These are phyloP conservation scores for Xylariomycetidae sp. DNA, from an alignment of 2,329 filamentous ascomycete species.

Conservation along the genomic window DNA sequence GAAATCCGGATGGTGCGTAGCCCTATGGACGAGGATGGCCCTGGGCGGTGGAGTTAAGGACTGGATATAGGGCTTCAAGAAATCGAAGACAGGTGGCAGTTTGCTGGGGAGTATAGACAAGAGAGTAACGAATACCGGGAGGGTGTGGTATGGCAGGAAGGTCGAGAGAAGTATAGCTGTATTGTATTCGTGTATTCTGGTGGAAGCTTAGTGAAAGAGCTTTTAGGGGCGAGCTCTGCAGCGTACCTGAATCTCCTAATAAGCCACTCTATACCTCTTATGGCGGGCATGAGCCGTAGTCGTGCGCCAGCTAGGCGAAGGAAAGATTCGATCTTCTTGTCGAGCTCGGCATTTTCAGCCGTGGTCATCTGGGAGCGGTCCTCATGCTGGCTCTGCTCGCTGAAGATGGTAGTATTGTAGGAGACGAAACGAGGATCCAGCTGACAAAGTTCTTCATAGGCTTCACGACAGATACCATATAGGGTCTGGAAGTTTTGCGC, in stretches of 20 bases:
- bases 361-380: conserved; percentile 82
- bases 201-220: conserved; percentile 8
- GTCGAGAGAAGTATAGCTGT: conserved; percentile 72
- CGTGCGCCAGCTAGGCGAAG: conserved; percentile 73
- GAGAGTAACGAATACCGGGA: conserved; percentile 78
- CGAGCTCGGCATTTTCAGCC: conserved; percentile 75
- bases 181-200: conserved; percentile 87
- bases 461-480: conserved; percentile 80
- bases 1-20: conserved; percentile 72
- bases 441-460: conserved; percentile 85
- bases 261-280: conserved; percentile 93
- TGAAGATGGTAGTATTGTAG: conserved; percentile 80
- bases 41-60: conserved; percentile 73
- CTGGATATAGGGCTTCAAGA: conserved; percentile 80
- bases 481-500: conserved; percentile 87
- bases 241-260: conserved; percentile 80
- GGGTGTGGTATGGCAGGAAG: conserved; percentile 88
- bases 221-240: conserved; percentile 1
- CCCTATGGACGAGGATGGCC: conserved; percentile 77
- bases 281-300: conserved; percentile 77
- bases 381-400: conserved; percentile 84
- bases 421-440: conserved; percentile 74
- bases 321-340: conserved; percentile 75
- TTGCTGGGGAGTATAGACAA: conserved; percentile 79
- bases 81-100: conserved; percentile 72